Evolutionary conservation across 179 eudicot species (phyloP), one percentile per base, ranked within the genome.

Genomic region (Beta corolliflora): DNA sequence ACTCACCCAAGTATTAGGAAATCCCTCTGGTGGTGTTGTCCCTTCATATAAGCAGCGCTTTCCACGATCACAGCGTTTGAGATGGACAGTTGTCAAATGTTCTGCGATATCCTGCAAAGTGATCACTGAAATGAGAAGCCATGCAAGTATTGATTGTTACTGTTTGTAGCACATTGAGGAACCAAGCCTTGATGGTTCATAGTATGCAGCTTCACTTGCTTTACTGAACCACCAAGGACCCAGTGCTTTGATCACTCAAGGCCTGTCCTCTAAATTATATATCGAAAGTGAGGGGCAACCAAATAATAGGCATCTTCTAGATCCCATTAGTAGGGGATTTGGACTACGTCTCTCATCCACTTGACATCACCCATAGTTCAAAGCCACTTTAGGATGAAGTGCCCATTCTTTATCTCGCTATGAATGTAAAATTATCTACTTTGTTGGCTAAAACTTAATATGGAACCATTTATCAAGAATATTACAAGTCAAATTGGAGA

Each of bases 21-120:
- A 97, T 23, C 97, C 97, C 75, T 88, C 97, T 36, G 92, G 87
- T 80, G 98, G 97, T 5, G 98, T 94, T 82, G 93, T 86, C 77
- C 99, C 98, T 86, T 97, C 98, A 83, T 97, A 97, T 84, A 97
- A 88, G 89, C 99, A 97, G 55, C 91, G 93, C 64, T 93, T 97
- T 63, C 99, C 98, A 73, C 99, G 89, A 58, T 97, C 99, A 87
- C 99, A 97, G 2, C 94, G 93, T 71, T 89, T 92, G 19, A 94
- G 93, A 87, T 90, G 82, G 77, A 97, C 85, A 44, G 97, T 97
- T 50, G 98, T 93, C 88, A 97, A 88, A 86, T 93, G 99, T 85
- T 97, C 99, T 59, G 97, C 98, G 86, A 97, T 89, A 80, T 97
- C 99, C 99, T 97, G 88, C 89, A 89, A 73, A 80, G 36, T 36